These are phyloP conservation scores for Craspedostauros australis DNA, from an alignment of 108 stramenopile genomes.

Conservation along the genomic window DNA sequence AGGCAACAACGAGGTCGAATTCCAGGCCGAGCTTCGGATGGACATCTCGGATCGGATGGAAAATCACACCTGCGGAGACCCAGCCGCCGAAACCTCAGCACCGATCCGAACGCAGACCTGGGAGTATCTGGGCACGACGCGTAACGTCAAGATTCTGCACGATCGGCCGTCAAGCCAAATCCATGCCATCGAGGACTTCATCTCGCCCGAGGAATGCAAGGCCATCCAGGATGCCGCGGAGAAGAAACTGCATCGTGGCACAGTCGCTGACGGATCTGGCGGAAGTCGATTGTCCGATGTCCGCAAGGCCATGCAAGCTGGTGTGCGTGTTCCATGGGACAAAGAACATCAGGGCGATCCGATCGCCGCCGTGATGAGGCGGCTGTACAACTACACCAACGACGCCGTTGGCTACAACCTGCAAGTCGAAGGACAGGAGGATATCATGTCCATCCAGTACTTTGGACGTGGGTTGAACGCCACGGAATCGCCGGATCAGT, in stretches of 20 bases:
- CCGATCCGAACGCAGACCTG: slow-evolving; percentile 16
- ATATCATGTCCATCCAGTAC: slow-evolving; percentile 84
- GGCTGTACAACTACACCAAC: slow-evolving; percentile 72
- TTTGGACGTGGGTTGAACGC: slow-evolving; percentile 54
- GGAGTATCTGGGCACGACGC: slow-evolving; percentile 11
- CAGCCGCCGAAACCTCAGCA: slow-evolving; percentile 35
- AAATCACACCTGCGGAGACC: slow-evolving; percentile 75
- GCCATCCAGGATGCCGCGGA: slow-evolving; percentile 57
- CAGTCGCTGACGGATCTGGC: slow-evolving; percentile 81
- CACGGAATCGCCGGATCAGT: slow-evolving; percentile 58
- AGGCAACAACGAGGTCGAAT: slow-evolving; percentile 50
- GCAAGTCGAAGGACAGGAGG: slow-evolving; percentile 67
- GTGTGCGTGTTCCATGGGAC: slow-evolving; percentile 71
- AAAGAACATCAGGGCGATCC: slow-evolving; percentile 55
- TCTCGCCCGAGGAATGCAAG: slow-evolving; percentile 72
- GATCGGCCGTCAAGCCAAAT: slow-evolving; percentile 68
- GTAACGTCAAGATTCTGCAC: slow-evolving; percentile 36
- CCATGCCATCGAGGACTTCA: slow-evolving; percentile 70
- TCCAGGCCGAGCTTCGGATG: slow-evolving; percentile 36
- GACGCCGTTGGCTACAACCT: slow-evolving; percentile 58
- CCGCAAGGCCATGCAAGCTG: slow-evolving; percentile 80
- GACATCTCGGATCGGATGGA: slow-evolving; percentile 46
- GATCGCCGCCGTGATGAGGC: slow-evolving; percentile 49
- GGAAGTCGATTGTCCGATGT: slow-evolving; percentile 51
- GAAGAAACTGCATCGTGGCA: slow-evolving; percentile 59